phyloP scores from a whole-genome alignment of 1,284 basidiomycete genomes.

The Abortiporus biennis region DNA sequence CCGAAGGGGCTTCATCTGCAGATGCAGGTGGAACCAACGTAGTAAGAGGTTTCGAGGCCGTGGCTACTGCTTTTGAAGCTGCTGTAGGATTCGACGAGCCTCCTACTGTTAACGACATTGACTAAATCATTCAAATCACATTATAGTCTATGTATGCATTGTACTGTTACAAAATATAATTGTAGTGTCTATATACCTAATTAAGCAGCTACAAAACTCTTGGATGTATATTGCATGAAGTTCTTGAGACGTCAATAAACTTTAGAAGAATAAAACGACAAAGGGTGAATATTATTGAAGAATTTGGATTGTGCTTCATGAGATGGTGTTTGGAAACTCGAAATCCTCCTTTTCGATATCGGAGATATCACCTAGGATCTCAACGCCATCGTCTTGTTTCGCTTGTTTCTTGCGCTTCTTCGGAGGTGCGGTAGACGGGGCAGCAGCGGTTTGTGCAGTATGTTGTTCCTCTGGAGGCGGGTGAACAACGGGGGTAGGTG shows the following conservation, averaged over 20 bases:
- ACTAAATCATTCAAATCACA: too few species aligned
- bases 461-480: background rate
- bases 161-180: too few species aligned
- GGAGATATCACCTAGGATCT: slow-evolving; percentile 2
- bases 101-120: slow-evolving; percentile 18
- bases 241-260: too few species aligned
- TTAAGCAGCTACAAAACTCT: too few species aligned
- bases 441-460: background rate
- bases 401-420: background rate
- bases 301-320: background rate
- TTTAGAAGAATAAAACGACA: too few species aligned
- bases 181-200: too few species aligned
- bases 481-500: slow-evolving; percentile 35
- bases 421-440: background rate
- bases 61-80: slow-evolving; percentile 32
- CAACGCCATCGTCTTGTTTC: background rate
- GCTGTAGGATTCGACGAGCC: slow-evolving; percentile 46
- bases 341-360: slow-evolving; percentile 3
- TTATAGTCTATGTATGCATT: too few species aligned
- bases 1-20: slow-evolving; percentile 13
- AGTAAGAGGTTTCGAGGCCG: slow-evolving; percentile 21
- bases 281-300: too few species aligned
- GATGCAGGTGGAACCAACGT: slow-evolving; percentile 12
- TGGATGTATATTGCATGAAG: too few species aligned
- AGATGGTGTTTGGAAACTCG: background rate